A percentile compares a stretch with the other conserved stretches of the same genome.
Evolutionary conservation across 768 basidiomycete genomes (phyloP).

Genomic region (Stropharia rugosoannulata): DNA sequence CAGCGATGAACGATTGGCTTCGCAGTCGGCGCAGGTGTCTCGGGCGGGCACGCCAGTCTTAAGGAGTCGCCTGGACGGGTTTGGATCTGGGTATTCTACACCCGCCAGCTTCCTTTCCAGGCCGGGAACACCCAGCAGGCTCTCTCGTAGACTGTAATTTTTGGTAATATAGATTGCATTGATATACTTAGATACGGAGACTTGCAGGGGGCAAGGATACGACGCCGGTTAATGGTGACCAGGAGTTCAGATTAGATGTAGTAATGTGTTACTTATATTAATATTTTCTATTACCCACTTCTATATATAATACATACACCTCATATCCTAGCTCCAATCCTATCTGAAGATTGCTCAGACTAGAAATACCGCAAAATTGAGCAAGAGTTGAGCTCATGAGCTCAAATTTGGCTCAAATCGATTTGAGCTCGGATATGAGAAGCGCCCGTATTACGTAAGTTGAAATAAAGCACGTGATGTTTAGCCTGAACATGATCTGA

Average conservation of each 20-base stretch:
- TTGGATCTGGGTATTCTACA: conserved; percentile 51
- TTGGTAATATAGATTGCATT: background rate
- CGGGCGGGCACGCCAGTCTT: conserved; percentile 62
- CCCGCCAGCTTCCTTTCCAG: conserved; percentile 52
- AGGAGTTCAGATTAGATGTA: background rate
- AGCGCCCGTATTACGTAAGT: background rate
- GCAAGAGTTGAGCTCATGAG: no score
- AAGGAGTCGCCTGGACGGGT: conserved; percentile 29
- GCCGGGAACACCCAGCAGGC: conserved; percentile 63
- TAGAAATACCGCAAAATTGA: background rate
- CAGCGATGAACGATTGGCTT: conserved; percentile 59
- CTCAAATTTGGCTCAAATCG: no score
- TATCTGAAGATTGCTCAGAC: background rate
- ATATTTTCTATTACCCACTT: background rate
- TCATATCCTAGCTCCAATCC: background rate
- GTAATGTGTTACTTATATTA: background rate
- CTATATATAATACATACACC: background rate
- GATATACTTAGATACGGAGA: background rate
- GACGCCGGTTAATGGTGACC: background rate
- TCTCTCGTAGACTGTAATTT: conserved; percentile 33
- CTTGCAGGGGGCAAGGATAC: no score
- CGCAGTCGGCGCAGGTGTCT: conserved; percentile 60
- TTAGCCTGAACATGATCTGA: background rate
- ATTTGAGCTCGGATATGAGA: no score
- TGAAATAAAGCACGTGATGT: no score